Evolutionary conservation across 441 rosid species (phyloP).

Genomic region (Omphalea diandra): DNA sequence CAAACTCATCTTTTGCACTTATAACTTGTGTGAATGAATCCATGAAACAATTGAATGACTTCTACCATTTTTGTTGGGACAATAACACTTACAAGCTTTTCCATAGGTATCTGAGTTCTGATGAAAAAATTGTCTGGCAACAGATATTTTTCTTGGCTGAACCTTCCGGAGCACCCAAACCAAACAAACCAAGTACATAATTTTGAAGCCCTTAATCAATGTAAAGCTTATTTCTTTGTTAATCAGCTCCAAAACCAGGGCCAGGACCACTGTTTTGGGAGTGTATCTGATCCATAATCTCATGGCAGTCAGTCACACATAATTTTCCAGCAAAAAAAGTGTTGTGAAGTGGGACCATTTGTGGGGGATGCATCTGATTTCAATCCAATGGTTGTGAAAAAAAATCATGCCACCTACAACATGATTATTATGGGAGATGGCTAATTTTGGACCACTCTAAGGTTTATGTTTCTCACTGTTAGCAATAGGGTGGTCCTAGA

Average conservation of each 20-base stretch:
- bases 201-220: not conserved
- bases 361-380: not conserved
- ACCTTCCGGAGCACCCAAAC: slow-evolving; percentile 10
- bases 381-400: not conserved
- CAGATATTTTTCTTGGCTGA: slow-evolving; percentile 10
- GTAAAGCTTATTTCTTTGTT: not conserved
- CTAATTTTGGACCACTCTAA: slow-evolving; percentile 29
- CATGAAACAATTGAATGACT: not conserved
- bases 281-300: slow-evolving; percentile 25
- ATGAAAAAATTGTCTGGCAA: slow-evolving; percentile 13
- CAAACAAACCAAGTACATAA: slow-evolving; percentile 18
- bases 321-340: not conserved
- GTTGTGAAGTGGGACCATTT: slow-evolving; percentile 3
- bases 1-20: too few relatives aligned
- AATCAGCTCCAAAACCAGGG: not conserved
- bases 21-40: not conserved
- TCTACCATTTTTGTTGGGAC: slow-evolving; percentile 14
- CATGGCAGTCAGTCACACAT: slow-evolving; percentile 1
- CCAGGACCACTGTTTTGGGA: slow-evolving; percentile 26
- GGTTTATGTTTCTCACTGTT: not conserved
- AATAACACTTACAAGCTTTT: not conserved
- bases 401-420: slow-evolving; percentile 8
- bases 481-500: slow-evolving; percentile 31
- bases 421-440: slow-evolving; percentile 4
- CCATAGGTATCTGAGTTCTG: slow-evolving; percentile 30